Evolutionary conservation across 306 rosid species (phyloP), one percentile per base, ranked within the genome.

Genomic region (Vigna radiata): DNA sequence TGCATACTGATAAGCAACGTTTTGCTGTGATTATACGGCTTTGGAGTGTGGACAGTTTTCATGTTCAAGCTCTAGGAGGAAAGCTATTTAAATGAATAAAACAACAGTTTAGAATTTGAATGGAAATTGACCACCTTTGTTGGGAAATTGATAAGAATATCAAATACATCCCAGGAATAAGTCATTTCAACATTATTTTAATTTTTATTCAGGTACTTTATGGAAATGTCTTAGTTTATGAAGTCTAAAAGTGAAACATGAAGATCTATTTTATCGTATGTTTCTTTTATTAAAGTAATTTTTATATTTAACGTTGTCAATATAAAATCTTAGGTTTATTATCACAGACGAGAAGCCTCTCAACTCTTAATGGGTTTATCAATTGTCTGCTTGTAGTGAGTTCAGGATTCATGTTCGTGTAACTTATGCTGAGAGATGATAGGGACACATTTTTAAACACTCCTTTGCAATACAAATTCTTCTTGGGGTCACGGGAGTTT

Each of bases 151-250:
- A 43, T 17, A 61, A 39, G 39, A 67, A 16, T 7, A 61, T 31
- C 13, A 27, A 25, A 47, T 58, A 56, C 27, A 27, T 58, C 70
- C 6, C 23, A 13, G 7, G 25, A 66, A 66, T 19, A 36, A 58
- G 19, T 23, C 70, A 73, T 47, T 23, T 74, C 64, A 33, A n/a
- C 33, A 5, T 46, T 55, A 63, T 56, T 80, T 14, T 54, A 6
- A 23, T 43, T 63, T 63, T 73, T 16, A 52, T 73, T 80, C 75
- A 19, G 25, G 49, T 36, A 46, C 72, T 53, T 39, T 6, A 41
- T 39, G 9, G 53, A 69, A 50, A 68, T 5, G 6, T 41, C 29
- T 69, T 37, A 18, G 16, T 14, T 41, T 41, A 25, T 56, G 43
- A 37, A 52, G 33, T 59, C 58, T 7, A 27, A 8, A 25, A 59